These are phyloP conservation scores for Euphorbia tirucalli DNA, from an alignment of 345 rosid species.

Conservation along the genomic window DNA sequence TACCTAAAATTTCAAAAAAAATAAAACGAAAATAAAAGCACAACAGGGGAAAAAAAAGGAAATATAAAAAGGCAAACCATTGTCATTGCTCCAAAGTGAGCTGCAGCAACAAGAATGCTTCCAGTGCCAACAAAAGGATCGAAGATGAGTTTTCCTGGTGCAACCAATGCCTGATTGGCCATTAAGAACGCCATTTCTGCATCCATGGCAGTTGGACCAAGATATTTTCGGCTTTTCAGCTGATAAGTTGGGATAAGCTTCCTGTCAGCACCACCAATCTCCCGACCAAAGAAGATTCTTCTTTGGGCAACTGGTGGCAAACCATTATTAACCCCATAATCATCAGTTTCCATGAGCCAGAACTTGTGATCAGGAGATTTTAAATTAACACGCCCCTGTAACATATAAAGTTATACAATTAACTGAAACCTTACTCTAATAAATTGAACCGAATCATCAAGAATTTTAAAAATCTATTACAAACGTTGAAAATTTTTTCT, in stretches of 20 bases:
- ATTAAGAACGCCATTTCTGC: constrained; percentile 98
- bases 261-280: constrained; percentile 89
- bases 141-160: constrained; percentile 77
- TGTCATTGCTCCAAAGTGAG: constrained; percentile 88
- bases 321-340: constrained; percentile 68
- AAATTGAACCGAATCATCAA: neutral
- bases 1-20: neutral
- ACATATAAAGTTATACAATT: neutral
- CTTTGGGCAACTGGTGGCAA: constrained; percentile 74
- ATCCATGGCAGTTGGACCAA: constrained; percentile 98
- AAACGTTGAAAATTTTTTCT: neutral
- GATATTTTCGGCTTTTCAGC: constrained; percentile 76
- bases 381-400: constrained; percentile 74
- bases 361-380: constrained; percentile 77
- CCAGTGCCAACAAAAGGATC: constrained; percentile 99
- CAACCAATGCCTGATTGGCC: constrained; percentile 90
- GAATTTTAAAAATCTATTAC: neutral
- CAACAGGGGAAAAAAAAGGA: constrained; percentile 1
- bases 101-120: constrained; percentile 91
- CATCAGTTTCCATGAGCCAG: constrained; percentile 86
- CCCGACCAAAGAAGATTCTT: constrained; percentile 85
- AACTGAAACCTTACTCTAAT: neutral
- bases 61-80: constrained; percentile 65
- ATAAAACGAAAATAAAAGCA: too few species aligned
- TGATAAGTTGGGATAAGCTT: constrained; percentile 81